Evolutionary conservation across 352 stramenopile species (phyloP).

Genomic region (Phytopythium aichiense): DNA sequence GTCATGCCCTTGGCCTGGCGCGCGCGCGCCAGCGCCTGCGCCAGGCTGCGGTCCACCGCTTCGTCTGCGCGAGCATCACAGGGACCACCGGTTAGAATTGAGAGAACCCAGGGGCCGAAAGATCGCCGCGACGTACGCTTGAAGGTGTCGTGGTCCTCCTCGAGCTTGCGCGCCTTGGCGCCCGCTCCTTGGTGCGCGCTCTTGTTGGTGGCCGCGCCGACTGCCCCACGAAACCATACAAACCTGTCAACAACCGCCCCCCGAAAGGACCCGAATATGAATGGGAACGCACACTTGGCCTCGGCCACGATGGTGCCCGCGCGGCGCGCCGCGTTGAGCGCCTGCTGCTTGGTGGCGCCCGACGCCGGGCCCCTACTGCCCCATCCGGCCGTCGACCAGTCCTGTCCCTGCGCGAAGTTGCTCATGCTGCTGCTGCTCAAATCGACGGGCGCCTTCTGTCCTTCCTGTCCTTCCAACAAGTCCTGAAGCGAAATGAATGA

Average conservation of each 20-base stretch:
- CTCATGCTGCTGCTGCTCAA: conserved; percentile 22
- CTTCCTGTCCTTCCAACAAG: not conserved
- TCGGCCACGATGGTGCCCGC: conserved; percentile 68
- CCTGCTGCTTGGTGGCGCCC: conserved; percentile 56
- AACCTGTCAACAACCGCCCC: not conserved
- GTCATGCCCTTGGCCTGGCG: conserved; percentile 97
- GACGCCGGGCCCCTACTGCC: conserved; percentile 56
- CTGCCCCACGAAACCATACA: conserved; percentile 16
- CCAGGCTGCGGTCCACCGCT: conserved; percentile 80
- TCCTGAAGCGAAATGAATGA: conserved; percentile 17
- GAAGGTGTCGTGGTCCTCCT: conserved; percentile 89
- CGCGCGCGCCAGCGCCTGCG: conserved; percentile 94
- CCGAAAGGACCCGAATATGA: not conserved
- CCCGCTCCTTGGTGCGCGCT: conserved; percentile 69
- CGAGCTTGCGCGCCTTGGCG: conserved; percentile 89
- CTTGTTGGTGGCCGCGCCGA: conserved; percentile 80
- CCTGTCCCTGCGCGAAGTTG: conserved; percentile 69
- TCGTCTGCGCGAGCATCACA: conserved; percentile 25
- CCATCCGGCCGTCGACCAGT: conserved; percentile 74
- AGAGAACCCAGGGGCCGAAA: not conserved
- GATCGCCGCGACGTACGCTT: conserved; percentile 52
- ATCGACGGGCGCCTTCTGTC: not conserved
- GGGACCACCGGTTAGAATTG: not conserved
- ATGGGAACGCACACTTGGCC: conserved; percentile 50
- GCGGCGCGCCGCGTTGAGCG: conserved; percentile 73